phyloP scores from a whole-genome alignment of 495 filamentous ascomycete species.

The Penicillium silybi region DNA sequence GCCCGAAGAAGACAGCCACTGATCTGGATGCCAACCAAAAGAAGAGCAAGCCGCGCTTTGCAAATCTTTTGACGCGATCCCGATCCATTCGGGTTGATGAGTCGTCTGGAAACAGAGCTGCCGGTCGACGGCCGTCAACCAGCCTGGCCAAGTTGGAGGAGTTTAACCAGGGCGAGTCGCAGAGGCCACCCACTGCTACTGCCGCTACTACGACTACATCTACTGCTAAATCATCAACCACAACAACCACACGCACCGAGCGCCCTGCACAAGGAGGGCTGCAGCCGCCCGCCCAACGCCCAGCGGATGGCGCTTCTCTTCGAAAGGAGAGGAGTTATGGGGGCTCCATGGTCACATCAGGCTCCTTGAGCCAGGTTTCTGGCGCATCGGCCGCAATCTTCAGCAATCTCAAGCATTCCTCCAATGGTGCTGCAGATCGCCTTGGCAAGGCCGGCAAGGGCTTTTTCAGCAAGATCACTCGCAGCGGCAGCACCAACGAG shows the following conservation, averaged over 20 bases:
- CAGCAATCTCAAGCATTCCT: constrained; percentile 66
- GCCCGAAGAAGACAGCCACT: constrained; percentile 25
- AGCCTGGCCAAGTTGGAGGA: constrained; percentile 42
- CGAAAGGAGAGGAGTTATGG: constrained; percentile 48
- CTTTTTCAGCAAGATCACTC: constrained; percentile 69
- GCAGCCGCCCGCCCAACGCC: constrained; percentile 52
- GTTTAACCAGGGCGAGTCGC: constrained; percentile 23
- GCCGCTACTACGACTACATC: neutral
- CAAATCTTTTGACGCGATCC: constrained; percentile 59
- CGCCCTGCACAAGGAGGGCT: constrained; percentile 33
- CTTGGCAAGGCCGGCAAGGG: constrained; percentile 72
- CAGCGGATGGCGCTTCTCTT: constrained; percentile 30
- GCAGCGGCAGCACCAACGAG: constrained; percentile 68
- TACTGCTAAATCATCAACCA: neutral
- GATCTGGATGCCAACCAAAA: constrained; percentile 32
- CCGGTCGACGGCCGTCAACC: constrained; percentile 41
- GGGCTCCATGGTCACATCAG: constrained; percentile 49
- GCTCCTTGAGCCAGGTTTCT: constrained; percentile 57
- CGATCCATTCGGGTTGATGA: constrained; percentile 61
- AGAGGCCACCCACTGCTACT: constrained; percentile 45
- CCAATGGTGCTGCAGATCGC: constrained; percentile 66
- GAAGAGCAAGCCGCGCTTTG: constrained; percentile 50
- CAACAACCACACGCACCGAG: constrained; percentile 51
- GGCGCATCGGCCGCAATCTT: constrained; percentile 63
- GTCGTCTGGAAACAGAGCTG: constrained; percentile 29